These are phyloP conservation scores for Ceratocystis eucalypticola DNA, from an alignment of 2,329 filamentous ascomycete genomes.

Conservation along the genomic window DNA sequence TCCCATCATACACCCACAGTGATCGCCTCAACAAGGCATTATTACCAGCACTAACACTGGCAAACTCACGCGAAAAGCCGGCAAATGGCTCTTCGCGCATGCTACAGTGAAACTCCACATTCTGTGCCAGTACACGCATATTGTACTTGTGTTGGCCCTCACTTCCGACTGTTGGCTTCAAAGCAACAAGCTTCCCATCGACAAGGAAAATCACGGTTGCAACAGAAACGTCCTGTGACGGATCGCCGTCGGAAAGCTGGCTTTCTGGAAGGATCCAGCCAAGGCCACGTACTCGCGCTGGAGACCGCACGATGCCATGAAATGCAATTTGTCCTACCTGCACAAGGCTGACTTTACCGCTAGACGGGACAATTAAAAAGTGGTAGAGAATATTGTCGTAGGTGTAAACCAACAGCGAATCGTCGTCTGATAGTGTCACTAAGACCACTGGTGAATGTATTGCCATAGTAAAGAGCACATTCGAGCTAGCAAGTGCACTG, in stretches of 20 bases:
- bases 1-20: conserved; percentile 87
- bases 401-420: conserved; percentile 91
- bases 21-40: conserved; percentile 54
- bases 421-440: conserved; percentile 76
- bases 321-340: conserved; percentile 98
- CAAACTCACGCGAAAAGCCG: conserved; percentile 16
- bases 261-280: conserved; percentile 92
- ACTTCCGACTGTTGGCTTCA: conserved; percentile 74
- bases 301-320: conserved; percentile 88
- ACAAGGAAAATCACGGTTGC: conserved; percentile 94
- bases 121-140: conserved; percentile 91
- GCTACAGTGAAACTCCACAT: conserved; percentile 87
- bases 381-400: conserved; percentile 94
- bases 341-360: conserved; percentile 59
- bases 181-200: conserved; percentile 84
- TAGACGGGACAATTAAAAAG: conserved; percentile 67
- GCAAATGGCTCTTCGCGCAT: conserved; percentile 67
- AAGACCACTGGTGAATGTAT: conserved; percentile 80
- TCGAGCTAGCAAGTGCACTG: conserved; percentile 56
- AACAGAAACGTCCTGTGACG: conserved; percentile 85
- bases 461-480: conserved; percentile 61
- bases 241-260: conserved; percentile 80
- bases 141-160: conserved; percentile 87
- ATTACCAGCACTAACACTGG: not conserved
- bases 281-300: conserved; percentile 77